These are phyloP conservation scores for Racocetra persica DNA, from an alignment of 371 early-diverging fungal genomes.

Conservation along the genomic window DNA sequence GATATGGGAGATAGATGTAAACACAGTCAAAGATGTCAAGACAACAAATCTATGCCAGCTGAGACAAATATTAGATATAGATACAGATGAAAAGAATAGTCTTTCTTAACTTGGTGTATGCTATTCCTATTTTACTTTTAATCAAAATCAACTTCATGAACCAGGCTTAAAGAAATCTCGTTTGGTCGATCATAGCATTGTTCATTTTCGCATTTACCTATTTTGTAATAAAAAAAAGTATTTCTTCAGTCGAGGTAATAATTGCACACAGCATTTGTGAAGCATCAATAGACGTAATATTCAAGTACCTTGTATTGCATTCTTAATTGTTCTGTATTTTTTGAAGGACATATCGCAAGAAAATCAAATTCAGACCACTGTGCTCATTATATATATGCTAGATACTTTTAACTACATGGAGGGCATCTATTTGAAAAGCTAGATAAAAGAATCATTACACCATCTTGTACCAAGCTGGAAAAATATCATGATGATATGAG, in stretches of 20 bases:
- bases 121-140: neutral
- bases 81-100: neutral
- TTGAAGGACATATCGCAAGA: no score
- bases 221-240: neutral
- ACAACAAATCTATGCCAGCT: no score
- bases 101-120: neutral
- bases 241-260: neutral
- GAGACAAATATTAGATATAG: neutral
- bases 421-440: neutral
- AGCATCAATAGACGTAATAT: neutral
- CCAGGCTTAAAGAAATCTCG: neutral
- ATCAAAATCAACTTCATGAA: neutral
- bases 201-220: neutral
- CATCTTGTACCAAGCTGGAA: no score
- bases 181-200: neutral
- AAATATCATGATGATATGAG: conserved; percentile 6
- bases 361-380: neutral
- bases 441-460: no score
- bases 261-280: neutral
- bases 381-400: neutral
- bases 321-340: neutral
- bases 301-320: conserved; percentile 13
- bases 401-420: neutral
- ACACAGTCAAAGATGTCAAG: neutral
- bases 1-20: neutral